phyloP scores from a whole-genome alignment of 1,284 basidiomycete genomes.

The Hymenochaete sp. region DNA sequence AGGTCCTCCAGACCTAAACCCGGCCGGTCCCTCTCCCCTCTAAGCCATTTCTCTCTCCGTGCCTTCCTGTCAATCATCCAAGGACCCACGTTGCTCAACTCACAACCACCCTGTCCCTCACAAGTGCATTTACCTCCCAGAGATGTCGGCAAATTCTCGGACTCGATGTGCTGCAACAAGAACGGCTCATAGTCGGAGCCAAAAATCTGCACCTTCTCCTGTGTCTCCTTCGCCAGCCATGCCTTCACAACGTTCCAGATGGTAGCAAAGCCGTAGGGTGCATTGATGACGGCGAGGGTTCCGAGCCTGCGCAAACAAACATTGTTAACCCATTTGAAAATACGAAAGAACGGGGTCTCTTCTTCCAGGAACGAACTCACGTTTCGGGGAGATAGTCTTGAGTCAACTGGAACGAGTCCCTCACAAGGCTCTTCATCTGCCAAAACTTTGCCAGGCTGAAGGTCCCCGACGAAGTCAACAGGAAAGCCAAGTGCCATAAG shows the following conservation, averaged over 20 bases:
- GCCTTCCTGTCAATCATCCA: constrained; percentile 55
- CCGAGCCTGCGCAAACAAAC: constrained; percentile 45
- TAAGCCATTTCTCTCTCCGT: constrained; percentile 34
- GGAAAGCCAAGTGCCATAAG: background rate
- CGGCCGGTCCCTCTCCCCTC: constrained; percentile 8
- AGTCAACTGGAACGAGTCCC: constrained; percentile 57
- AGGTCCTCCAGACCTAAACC: constrained; percentile 13
- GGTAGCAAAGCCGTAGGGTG: constrained; percentile 57
- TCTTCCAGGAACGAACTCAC: constrained; percentile 31
- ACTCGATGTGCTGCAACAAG: constrained; percentile 48
- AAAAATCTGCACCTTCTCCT: constrained; percentile 53
- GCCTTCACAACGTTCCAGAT: constrained; percentile 62
- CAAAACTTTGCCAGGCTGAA: constrained; percentile 57
- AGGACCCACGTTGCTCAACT: constrained; percentile 53
- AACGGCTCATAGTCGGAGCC: constrained; percentile 48
- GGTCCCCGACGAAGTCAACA: background rate
- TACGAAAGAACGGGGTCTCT: background rate
- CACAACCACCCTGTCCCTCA: constrained; percentile 44
- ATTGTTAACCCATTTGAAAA: background rate
- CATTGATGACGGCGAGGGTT: constrained; percentile 57
- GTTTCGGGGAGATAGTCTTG: constrained; percentile 72
- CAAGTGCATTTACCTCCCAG: constrained; percentile 50
- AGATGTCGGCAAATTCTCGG: constrained; percentile 37
- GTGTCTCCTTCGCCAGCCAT: constrained; percentile 65
- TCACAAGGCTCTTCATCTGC: constrained; percentile 57